Evolutionary conservation across 768 basidiomycete genomes (phyloP), one percentile per base, ranked within the genome.

Genomic region (Lentinus tigrinus): DNA sequence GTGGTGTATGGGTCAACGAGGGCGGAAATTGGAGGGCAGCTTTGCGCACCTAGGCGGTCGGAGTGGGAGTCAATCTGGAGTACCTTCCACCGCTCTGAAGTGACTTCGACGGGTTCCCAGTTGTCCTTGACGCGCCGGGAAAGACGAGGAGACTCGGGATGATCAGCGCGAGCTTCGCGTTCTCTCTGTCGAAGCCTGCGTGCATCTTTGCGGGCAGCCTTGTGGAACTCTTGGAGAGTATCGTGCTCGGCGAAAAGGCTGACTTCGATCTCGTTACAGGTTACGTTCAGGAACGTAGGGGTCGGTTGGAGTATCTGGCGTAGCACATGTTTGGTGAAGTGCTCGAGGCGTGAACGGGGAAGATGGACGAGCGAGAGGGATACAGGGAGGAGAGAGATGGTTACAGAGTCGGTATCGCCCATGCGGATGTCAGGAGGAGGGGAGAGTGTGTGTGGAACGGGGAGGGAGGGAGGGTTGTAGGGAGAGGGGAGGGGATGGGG

Each of bases 61-160:
- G 81, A 87, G 70, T 91, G 89, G 0, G 88, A 88, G 70, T 91
- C 89, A 53, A 93, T 86, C 71, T 92, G 89, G 28, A 93, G 77
- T 21, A 90, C 90, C 63, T 80, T 84, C 90, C 90, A 93, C 58
- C 78, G 79, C 58, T 91, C 88, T 60, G 80, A 83, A 0, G 88
- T 88, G 46, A 89, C 81, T 64, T 90, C 86, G 47, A 91, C 78
- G 23, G 81, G 78, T 44, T 85, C 81, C 36, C 77, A 73, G 46
- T 61, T 53, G 19, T 52, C 47, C 48, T 50, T 57, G 19, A 40
- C 16, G 3, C 42, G 64, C 46, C 56, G 68, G 13, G 44, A 14
- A 19, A 31, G 53, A 3, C 36, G 63, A 11, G 54, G 60, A 3
- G 60, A 56, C 5, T 37, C 26, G 14, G 37, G 42, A 16, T 6